phyloP scores from a whole-genome alignment of 148 eudicot species.

The Camellia sinensis region DNA sequence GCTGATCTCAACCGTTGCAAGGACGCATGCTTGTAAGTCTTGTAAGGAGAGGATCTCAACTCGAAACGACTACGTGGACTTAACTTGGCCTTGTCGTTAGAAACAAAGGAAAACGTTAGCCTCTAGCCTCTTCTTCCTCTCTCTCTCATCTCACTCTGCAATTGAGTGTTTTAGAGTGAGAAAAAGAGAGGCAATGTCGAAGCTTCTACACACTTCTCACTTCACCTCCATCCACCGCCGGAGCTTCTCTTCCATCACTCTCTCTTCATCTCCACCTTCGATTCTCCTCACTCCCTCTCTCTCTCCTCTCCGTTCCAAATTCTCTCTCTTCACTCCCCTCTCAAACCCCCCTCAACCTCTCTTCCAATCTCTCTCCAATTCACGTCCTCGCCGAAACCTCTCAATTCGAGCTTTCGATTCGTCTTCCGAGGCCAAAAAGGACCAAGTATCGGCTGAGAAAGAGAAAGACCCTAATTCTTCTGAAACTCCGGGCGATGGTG shows the following conservation, averaged over 20 bases:
- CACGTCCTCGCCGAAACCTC: neutral
- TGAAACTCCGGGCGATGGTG: neutral
- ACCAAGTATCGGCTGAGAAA: neutral
- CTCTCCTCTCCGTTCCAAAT: conserved; percentile 10
- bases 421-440: conserved; percentile 9
- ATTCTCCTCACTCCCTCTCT: conserved; percentile 16
- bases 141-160: neutral
- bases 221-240: conserved; percentile 30
- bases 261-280: conserved; percentile 11
- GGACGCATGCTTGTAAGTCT: too few species aligned
- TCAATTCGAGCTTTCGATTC: conserved; percentile 22
- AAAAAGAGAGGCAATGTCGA: conserved; percentile 30
- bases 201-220: conserved; percentile 26
- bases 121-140: too few species aligned
- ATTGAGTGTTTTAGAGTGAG: neutral
- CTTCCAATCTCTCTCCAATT: neutral
- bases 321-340: conserved; percentile 11
- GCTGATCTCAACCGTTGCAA: too few species aligned
- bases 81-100: neutral
- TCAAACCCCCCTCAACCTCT: neutral
- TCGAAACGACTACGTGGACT: too few species aligned
- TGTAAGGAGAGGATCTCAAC: too few species aligned
- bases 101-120: too few species aligned
- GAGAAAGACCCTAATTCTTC: neutral
- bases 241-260: conserved; percentile 17